Conservation (phyloP, 2,329 filamentous ascomycete species). For the Teratosphaeria viscida region DNA sequence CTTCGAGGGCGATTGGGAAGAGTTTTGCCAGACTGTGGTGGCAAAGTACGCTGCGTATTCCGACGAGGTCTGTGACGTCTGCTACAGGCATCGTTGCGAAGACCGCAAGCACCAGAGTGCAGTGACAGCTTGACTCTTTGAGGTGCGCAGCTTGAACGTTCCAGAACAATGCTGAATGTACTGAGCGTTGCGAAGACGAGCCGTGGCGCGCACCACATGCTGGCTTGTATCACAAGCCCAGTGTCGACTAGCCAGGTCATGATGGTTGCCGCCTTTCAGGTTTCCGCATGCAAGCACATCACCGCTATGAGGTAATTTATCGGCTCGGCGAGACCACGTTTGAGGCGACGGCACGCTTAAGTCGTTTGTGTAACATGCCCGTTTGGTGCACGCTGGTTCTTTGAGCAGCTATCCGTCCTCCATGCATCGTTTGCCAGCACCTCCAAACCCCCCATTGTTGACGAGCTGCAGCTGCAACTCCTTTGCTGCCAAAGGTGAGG, state of each 20-base stretch:
- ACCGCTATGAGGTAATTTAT: background rate
- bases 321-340: background rate
- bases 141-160: background rate
- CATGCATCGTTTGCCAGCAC: background rate
- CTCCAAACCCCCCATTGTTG: background rate
- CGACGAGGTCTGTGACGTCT: background rate
- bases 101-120: background rate
- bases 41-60: slow-evolving; percentile 21
- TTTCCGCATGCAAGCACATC: background rate
- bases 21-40: slow-evolving; percentile 47
- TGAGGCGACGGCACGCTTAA: background rate
- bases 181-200: background rate
- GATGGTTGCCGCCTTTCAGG: background rate
- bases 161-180: background rate
- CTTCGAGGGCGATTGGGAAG: slow-evolving; percentile 49
- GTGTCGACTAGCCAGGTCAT: background rate
- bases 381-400: background rate
- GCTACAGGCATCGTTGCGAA: background rate
- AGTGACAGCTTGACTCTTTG: background rate
- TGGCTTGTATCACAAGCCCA: background rate
- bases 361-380: background rate
- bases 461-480: background rate
- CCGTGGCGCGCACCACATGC: background rate
- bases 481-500: background rate
- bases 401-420: background rate